Percentiles rank a stretch among this genome's conserved stretches.
Conservation (phyloP, 1,284 basidiomycete genomes). For the Apiotrichum brassicae region DNA sequence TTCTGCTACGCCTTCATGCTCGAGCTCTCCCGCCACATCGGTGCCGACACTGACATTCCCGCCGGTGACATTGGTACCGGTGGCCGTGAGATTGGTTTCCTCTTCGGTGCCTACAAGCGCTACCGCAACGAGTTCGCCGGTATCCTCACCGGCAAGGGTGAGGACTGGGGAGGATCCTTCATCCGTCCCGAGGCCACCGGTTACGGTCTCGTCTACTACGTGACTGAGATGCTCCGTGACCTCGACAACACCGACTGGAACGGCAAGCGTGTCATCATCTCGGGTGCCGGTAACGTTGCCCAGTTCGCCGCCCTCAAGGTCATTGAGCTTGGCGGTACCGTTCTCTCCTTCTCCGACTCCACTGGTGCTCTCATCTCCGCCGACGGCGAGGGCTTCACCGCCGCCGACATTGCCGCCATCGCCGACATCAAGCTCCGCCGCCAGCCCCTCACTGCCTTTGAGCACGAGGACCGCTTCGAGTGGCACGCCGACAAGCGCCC, state of each 20-base stretch:
- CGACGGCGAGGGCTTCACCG: slow-evolving; percentile 54
- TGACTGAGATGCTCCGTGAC: slow-evolving; percentile 53
- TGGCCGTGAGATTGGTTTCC: slow-evolving; percentile 63
- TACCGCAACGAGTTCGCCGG: slow-evolving; percentile 69
- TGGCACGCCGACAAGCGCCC: slow-evolving; percentile 66
- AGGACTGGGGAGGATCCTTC: slow-evolving; percentile 64
- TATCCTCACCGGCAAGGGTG: slow-evolving; percentile 70
- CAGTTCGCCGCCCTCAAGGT: slow-evolving; percentile 75
- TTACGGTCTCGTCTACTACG: slow-evolving; percentile 73
- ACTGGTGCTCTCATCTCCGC: slow-evolving; percentile 61
- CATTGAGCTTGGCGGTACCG: slow-evolving; percentile 68
- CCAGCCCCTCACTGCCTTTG: slow-evolving; percentile 55
- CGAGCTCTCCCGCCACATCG: slow-evolving; percentile 66
- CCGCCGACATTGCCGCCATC: slow-evolving; percentile 56
- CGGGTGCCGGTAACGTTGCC: slow-evolving; percentile 66
- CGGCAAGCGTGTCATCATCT: slow-evolving; percentile 62
- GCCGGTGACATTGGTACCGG: slow-evolving; percentile 70
- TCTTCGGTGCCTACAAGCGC: slow-evolving; percentile 70
- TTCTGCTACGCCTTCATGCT: slow-evolving; percentile 65
- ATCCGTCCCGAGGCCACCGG: slow-evolving; percentile 67
- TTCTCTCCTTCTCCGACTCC: slow-evolving; percentile 72
- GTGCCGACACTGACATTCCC: slow-evolving; percentile 69
- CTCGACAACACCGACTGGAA: slow-evolving; percentile 50
- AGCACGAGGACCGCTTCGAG: slow-evolving; percentile 52
- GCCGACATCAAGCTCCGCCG: slow-evolving; percentile 61